A percentile compares a stretch with the other conserved stretches of the same genome.
phyloP scores from a whole-genome alignment of 495 filamentous ascomycete species.

The Pyrenula aspistea region DNA sequence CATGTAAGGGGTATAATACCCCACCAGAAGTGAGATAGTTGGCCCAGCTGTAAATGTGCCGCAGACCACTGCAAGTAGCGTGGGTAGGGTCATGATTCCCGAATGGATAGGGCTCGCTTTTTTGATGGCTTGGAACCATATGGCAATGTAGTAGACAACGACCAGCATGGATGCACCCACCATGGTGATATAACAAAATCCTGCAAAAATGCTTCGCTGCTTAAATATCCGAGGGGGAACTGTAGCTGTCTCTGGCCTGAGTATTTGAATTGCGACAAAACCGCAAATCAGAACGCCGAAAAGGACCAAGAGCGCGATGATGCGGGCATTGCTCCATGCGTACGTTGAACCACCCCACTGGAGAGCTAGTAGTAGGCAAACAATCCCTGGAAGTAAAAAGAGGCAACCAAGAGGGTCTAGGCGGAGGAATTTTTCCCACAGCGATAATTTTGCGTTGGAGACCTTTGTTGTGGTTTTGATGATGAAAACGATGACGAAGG shows the following conservation, averaged over 20 bases:
- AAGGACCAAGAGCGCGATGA: constrained; percentile 41
- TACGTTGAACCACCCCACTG: constrained; percentile 51
- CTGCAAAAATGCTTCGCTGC: constrained; percentile 38
- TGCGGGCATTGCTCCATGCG: constrained; percentile 35
- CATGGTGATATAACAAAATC: constrained; percentile 22
- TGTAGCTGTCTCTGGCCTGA: constrained; percentile 31
- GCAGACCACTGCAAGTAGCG: constrained; percentile 33
- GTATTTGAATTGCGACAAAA: constrained; percentile 34
- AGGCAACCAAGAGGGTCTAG: constrained; percentile 33
- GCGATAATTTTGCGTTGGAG: background rate
- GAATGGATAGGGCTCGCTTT: constrained; percentile 18
- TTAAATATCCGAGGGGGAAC: constrained; percentile 45
- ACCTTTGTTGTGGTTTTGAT: constrained; percentile 24
- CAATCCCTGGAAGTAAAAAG: constrained; percentile 36
- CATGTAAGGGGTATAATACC: constrained; percentile 58
- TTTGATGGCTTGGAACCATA: constrained; percentile 65
- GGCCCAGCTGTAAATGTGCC: constrained; percentile 33
- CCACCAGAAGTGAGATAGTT: constrained; percentile 35
- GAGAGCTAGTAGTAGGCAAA: constrained; percentile 44
- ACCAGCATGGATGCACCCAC: constrained; percentile 19
- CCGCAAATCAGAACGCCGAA: constrained; percentile 26
- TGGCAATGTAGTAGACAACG: constrained; percentile 48
- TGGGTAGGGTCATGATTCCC: constrained; percentile 24
- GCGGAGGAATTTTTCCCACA: constrained; percentile 31
- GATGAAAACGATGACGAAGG: constrained; percentile 34